Conservation (phyloP, 2,329 filamentous ascomycete species). For the Colletotrichum godetiae region DNA sequence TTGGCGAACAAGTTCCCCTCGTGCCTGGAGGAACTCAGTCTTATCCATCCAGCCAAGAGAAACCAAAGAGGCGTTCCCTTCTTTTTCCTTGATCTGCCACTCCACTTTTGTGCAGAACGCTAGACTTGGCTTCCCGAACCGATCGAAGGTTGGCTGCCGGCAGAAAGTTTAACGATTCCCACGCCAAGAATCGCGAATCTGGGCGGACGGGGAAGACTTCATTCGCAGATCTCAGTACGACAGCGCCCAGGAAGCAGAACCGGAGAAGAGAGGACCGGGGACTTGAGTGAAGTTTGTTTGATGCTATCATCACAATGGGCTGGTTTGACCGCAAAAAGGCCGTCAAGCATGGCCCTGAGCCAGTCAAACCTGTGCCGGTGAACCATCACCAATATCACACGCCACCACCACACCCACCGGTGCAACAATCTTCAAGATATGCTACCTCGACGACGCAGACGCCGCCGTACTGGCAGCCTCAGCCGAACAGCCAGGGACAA, state of each 20-base stretch:
- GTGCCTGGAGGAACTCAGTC: background rate
- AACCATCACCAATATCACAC: constrained; percentile 35
- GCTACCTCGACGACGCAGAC: constrained; percentile 22
- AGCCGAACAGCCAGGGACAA: constrained; percentile 15
- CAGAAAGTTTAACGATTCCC: background rate
- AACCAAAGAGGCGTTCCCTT: background rate
- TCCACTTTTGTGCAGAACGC: background rate
- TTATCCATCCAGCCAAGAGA: background rate
- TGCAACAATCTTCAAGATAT: constrained; percentile 7
- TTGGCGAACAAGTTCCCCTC: constrained; percentile 7
- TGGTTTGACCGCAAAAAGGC: constrained; percentile 43
- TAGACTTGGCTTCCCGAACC: background rate
- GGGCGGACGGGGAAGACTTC: background rate
- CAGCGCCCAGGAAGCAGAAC: background rate
- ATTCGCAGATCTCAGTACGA: background rate
- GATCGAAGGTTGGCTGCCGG: background rate
- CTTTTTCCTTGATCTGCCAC: background rate
- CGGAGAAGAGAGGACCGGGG: no score
- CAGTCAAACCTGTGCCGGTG: constrained; percentile 16
- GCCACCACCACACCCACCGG: constrained; percentile 19
- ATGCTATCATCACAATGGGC: constrained; percentile 39
- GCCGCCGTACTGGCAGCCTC: constrained; percentile 19
- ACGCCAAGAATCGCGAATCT: background rate
- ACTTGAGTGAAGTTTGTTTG: background rate
- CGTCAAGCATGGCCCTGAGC: constrained; percentile 36